Conservation (phyloP, 257 asterid species). For the Ophiorrhiza pumila region DNA sequence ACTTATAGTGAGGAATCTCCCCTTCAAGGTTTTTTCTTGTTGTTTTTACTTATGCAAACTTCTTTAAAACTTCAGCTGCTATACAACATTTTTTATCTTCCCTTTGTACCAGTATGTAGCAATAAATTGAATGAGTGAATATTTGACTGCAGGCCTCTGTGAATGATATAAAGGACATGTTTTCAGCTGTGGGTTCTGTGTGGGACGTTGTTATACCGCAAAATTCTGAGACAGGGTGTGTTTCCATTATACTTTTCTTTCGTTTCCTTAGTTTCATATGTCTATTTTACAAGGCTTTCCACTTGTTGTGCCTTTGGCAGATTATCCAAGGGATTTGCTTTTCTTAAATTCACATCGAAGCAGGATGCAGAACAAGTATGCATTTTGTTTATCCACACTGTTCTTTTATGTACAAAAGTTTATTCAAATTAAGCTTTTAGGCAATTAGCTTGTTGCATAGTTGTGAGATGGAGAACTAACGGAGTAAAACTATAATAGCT, state of each 20-base stretch:
- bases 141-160: conserved; percentile 59
- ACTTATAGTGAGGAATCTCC: conserved; percentile 89
- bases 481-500: not conserved
- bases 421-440: conserved; percentile 1
- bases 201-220: conserved; percentile 94
- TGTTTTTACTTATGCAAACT: not conserved
- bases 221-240: conserved; percentile 75
- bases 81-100: not conserved
- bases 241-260: not conserved
- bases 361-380: conserved; percentile 81
- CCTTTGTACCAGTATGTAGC: not conserved
- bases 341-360: conserved; percentile 84
- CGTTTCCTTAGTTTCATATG: not conserved
- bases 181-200: conserved; percentile 68
- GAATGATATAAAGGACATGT: conserved; percentile 70
- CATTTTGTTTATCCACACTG: not conserved
- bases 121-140: conserved; percentile 14
- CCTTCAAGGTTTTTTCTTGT: conserved; percentile 68
- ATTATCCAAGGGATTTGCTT: conserved; percentile 84
- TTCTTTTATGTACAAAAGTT: not conserved
- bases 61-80: not conserved
- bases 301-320: conserved; percentile 42
- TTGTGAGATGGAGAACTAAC: not conserved
- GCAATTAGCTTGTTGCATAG: not conserved
- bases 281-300: conserved; percentile 4